These are phyloP conservation scores for Penicillium glabrum DNA, from an alignment of 2,329 filamentous ascomycete genomes.

Conservation along the genomic window DNA sequence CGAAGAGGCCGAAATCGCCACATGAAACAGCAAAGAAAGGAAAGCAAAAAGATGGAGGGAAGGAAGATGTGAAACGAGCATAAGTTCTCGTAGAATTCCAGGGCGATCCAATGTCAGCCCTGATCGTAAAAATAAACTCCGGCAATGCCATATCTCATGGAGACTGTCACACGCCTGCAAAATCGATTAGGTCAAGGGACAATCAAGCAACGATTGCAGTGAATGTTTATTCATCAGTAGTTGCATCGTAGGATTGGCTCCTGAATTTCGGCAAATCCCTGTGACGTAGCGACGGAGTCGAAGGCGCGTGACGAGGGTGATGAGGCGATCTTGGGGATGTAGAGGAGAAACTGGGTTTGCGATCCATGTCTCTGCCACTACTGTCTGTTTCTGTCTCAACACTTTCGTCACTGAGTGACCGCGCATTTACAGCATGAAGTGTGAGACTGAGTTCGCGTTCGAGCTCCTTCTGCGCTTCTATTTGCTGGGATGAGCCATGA, in stretches of 20 bases:
- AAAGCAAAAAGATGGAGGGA: conserved; percentile 4
- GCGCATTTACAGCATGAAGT: conserved; percentile 33
- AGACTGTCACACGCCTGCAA: background rate
- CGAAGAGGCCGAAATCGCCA: conserved; percentile 4
- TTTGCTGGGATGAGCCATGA: conserved; percentile 46
- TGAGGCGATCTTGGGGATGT: conserved; percentile 24
- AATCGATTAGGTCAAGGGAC: background rate
- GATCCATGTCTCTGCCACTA: conserved; percentile 38
- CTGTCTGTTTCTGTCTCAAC: conserved; percentile 40
- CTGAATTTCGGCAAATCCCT: conserved; percentile 25
- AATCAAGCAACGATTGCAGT: background rate
- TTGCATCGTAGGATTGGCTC: conserved; percentile 36
- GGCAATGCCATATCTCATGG: background rate
- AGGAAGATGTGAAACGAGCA: background rate
- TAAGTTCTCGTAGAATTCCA: background rate
- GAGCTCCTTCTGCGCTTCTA: conserved; percentile 55
- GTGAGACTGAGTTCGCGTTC: conserved; percentile 56
- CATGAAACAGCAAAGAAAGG: conserved; percentile 1
- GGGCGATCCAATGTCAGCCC: background rate
- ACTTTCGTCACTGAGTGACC: conserved; percentile 30
- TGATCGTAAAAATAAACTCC: background rate
- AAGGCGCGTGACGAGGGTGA: conserved; percentile 34
- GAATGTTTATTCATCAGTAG: conserved; percentile 17
- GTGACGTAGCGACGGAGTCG: conserved; percentile 34
- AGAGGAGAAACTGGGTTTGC: conserved; percentile 24